Percentiles rank a stretch among this genome's conserved stretches.
Evolutionary conservation across 306 rosid species (phyloP).

Genomic region (Corylus americana): DNA sequence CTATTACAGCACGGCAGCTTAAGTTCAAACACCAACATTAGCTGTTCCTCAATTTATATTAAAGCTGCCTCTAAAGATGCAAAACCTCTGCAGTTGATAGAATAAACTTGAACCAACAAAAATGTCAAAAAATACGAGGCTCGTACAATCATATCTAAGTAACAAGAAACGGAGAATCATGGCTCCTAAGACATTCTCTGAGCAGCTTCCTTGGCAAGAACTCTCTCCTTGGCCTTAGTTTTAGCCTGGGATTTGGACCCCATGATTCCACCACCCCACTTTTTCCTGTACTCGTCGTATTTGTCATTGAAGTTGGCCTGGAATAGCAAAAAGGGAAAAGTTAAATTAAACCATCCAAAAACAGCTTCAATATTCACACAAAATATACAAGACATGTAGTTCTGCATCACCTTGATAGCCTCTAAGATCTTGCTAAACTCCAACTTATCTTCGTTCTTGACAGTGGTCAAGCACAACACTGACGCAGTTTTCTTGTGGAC

Average conservation of each 20-base stretch:
- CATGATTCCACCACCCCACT: constrained; percentile 91
- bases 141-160: neutral
- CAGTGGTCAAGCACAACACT: constrained; percentile 79
- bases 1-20: neutral
- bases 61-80: constrained; percentile 13
- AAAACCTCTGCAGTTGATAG: constrained; percentile 6
- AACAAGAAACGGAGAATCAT: neutral
- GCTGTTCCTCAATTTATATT: constrained; percentile 1
- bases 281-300: constrained; percentile 73
- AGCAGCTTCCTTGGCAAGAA: constrained; percentile 79
- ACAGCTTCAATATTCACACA: neutral
- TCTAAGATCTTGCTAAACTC: constrained; percentile 75
- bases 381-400: neutral
- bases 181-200: constrained; percentile 56
- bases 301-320: constrained; percentile 92
- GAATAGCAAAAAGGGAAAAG: constrained; percentile 5
- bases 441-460: constrained; percentile 78
- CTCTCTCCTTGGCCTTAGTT: constrained; percentile 69
- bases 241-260: constrained; percentile 88
- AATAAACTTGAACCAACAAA: neutral
- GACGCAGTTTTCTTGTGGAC: constrained; percentile 79
- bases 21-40: neutral
- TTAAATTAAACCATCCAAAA: neutral
- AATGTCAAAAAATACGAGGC: neutral
- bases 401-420: constrained; percentile 62